Evolutionary conservation across 2,329 filamentous ascomycete genomes (phyloP).

Genomic region (Microdochium bolleyi): DNA sequence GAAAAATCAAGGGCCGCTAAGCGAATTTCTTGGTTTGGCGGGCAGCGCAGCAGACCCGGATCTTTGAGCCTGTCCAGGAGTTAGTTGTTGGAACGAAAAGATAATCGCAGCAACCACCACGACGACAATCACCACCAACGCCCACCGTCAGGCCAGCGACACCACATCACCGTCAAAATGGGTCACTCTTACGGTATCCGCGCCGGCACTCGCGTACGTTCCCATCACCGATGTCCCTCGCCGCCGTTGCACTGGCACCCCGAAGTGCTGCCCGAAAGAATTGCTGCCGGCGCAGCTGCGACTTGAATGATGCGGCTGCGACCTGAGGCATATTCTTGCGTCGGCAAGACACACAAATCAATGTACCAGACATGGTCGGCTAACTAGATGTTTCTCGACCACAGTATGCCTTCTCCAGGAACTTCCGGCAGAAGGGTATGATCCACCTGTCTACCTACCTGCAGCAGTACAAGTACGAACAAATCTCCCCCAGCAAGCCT

Average conservation of each 20-base stretch:
- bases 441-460: slow-evolving; percentile 94
- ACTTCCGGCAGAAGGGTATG: slow-evolving; percentile 92
- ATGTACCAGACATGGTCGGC: background rate
- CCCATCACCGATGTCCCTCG: background rate
- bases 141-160: slow-evolving; percentile 12
- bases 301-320: background rate
- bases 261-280: slow-evolving; percentile 5
- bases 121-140: slow-evolving; percentile 11
- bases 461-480: slow-evolving; percentile 73
- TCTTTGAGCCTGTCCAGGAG: background rate
- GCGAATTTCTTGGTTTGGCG: background rate
- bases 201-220: slow-evolving; percentile 74
- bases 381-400: slow-evolving; percentile 5
- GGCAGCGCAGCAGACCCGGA: background rate
- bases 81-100: background rate
- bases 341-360: background rate
- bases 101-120: slow-evolving; percentile 1
- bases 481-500: slow-evolving; percentile 5
- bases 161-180: slow-evolving; percentile 58
- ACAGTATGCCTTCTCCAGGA: slow-evolving; percentile 84
- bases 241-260: slow-evolving; percentile 1
- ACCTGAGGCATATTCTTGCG: background rate
- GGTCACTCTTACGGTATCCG: slow-evolving; percentile 83
- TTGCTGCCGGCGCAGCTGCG: slow-evolving; percentile 1
- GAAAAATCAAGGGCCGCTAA: background rate